Conservation (phyloP, 164 flowering plant genomes). For the Vitis labrusca region DNA sequence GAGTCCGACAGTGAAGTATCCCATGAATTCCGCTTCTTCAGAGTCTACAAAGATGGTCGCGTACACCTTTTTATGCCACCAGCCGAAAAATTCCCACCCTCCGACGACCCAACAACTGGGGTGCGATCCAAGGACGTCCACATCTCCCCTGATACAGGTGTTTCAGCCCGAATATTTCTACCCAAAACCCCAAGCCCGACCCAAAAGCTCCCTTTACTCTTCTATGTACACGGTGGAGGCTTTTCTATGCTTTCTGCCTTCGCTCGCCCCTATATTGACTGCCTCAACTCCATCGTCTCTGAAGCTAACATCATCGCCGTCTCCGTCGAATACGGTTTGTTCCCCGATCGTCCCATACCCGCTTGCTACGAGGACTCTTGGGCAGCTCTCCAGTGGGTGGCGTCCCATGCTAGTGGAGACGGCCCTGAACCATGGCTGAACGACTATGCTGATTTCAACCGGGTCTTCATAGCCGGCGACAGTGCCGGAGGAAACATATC, state of each 20-base stretch:
- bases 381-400: no score
- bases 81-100: conserved; percentile 15
- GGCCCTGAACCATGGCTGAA: conserved; percentile 33
- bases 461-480: conserved; percentile 25
- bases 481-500: conserved; percentile 30
- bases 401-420: no score
- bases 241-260: conserved; percentile 36
- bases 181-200: conserved; percentile 17
- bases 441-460: conserved; percentile 20
- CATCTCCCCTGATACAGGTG: conserved; percentile 21
- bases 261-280: conserved; percentile 4
- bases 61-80: conserved; percentile 8
- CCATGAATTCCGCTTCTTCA: conserved; percentile 17
- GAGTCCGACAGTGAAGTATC: neutral
- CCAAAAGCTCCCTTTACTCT: conserved; percentile 34
- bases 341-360: conserved; percentile 38
- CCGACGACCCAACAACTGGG: conserved; percentile 16
- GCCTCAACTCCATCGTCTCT: conserved; percentile 21
- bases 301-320: conserved; percentile 27
- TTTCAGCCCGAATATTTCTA: conserved; percentile 33
- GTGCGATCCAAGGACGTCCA: conserved; percentile 33
- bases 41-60: conserved; percentile 32
- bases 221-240: conserved; percentile 50
- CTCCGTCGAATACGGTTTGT: conserved; percentile 41
- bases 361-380: conserved; percentile 22